Evolutionary conservation across 2,329 filamentous ascomycete species (phyloP).

Genomic region (Ophiostoma quercus): DNA sequence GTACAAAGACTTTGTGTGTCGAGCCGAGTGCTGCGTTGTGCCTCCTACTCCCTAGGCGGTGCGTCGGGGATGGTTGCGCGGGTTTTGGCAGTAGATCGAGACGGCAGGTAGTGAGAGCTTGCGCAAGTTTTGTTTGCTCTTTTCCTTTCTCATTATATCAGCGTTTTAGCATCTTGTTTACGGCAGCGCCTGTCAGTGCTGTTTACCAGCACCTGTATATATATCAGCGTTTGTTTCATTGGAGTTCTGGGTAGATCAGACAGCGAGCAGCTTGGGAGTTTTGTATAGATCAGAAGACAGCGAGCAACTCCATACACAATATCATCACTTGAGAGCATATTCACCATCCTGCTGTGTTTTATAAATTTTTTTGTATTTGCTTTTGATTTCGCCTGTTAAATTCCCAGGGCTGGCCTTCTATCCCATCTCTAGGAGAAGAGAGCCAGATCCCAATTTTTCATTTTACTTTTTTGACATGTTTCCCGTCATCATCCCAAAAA

Average conservation of each 20-base stretch:
- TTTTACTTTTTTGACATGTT: constrained; percentile 5
- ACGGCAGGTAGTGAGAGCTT: background rate
- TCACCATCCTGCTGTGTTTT: background rate
- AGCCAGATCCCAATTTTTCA: background rate
- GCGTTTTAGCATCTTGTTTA: background rate
- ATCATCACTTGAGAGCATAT: background rate
- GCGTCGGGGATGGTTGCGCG: background rate
- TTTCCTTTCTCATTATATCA: background rate
- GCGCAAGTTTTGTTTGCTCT: background rate
- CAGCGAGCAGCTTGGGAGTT: too few relatives aligned
- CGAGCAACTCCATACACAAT: background rate
- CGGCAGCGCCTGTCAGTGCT: background rate
- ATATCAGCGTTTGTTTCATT: background rate
- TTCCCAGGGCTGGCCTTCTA: constrained; percentile 2
- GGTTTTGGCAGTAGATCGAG: background rate
- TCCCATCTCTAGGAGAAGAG: constrained; percentile 8
- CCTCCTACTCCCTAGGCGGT: background rate
- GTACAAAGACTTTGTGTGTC: constrained; percentile 32
- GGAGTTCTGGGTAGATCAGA: background rate
- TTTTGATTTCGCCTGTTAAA: constrained; percentile 15
- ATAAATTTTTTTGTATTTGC: constrained; percentile 16
- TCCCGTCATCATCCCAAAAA: constrained; percentile 19
- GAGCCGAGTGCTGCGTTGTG: constrained; percentile 27
- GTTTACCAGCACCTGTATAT: background rate
- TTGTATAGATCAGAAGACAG: background rate